Evolutionary conservation across 140 eudicot species (phyloP).

Genomic region (Flaveria floridana): DNA sequence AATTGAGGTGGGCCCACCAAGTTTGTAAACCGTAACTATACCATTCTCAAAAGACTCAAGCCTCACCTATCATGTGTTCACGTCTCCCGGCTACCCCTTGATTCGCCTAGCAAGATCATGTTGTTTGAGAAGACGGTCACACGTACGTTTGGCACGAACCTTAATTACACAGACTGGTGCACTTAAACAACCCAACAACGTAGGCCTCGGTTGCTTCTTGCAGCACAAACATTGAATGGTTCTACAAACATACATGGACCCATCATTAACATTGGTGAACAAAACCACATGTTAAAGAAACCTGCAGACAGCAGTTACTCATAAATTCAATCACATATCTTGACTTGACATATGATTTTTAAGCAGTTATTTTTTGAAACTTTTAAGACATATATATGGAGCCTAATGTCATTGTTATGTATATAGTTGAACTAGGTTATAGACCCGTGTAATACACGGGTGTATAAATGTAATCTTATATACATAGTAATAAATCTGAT

Average conservation of each 20-base stretch:
- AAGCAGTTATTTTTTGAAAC: too few species aligned
- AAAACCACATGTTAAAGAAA: conserved; percentile 14
- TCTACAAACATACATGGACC: conserved; percentile 9
- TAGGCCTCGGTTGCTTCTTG: conserved; percentile 13
- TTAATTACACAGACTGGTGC: conserved; percentile 10
- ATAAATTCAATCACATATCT: neutral
- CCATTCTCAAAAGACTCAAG: neutral
- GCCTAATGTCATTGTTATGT: too few species aligned
- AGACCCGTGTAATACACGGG: too few species aligned
- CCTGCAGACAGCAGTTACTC: conserved; percentile 6
- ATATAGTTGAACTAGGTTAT: too few species aligned
- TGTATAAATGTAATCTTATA: too few species aligned
- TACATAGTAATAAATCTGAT: too few species aligned
- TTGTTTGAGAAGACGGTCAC: conserved; percentile 6
- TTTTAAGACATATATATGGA: too few species aligned
- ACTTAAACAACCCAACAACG: conserved; percentile 18
- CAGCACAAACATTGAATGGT: conserved; percentile 11
- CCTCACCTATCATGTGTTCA: too few species aligned
- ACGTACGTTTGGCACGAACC: conserved; percentile 1
- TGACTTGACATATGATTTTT: neutral
- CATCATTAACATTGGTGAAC: conserved; percentile 14
- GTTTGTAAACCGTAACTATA: neutral
- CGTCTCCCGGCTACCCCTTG: neutral
- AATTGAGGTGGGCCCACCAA: too few species aligned
- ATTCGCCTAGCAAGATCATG: neutral